These are phyloP conservation scores for Fusarium sambucinum DNA, from an alignment of 2,329 filamentous ascomycete species.

Conservation along the genomic window DNA sequence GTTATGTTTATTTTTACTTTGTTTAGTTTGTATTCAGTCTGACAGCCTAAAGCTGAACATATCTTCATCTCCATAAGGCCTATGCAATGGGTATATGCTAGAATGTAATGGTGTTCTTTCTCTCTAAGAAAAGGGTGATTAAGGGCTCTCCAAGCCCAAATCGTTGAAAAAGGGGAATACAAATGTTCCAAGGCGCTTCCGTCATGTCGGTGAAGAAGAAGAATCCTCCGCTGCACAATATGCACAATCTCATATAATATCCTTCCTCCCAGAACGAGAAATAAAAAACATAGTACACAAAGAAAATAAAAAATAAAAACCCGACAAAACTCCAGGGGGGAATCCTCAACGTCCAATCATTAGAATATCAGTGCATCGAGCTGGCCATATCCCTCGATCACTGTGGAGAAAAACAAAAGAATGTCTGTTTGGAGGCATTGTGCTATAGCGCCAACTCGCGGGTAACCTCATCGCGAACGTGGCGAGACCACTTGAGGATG, in stretches of 20 bases:
- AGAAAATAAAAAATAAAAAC: slow-evolving; percentile 16
- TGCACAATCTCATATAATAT: slow-evolving; percentile 43
- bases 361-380: slow-evolving; percentile 31
- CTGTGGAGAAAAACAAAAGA: slow-evolving; percentile 3
- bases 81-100: slow-evolving; percentile 55
- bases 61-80: slow-evolving; percentile 48
- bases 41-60: slow-evolving; percentile 37
- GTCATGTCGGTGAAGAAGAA: slow-evolving; percentile 17
- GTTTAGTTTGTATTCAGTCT: slow-evolving; percentile 39
- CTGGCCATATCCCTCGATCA: slow-evolving; percentile 14
- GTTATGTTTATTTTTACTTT: slow-evolving; percentile 11
- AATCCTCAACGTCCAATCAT: slow-evolving; percentile 47
- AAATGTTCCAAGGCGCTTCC: slow-evolving; percentile 34
- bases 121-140: slow-evolving; percentile 26
- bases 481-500: slow-evolving; percentile 83
- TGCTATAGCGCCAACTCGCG: slow-evolving; percentile 68
- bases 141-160: slow-evolving; percentile 29
- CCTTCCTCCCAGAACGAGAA: slow-evolving; percentile 29
- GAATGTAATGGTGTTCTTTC: slow-evolving; percentile 46
- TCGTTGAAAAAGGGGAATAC: slow-evolving; percentile 27
- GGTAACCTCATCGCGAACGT: slow-evolving; percentile 85
- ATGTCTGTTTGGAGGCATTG: not conserved
- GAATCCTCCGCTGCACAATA: slow-evolving; percentile 36
- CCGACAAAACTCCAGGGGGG: slow-evolving; percentile 43
- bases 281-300: slow-evolving; percentile 11